phyloP scores from a whole-genome alignment of 2,329 filamentous ascomycete species.

The Aspergillus fructus region DNA sequence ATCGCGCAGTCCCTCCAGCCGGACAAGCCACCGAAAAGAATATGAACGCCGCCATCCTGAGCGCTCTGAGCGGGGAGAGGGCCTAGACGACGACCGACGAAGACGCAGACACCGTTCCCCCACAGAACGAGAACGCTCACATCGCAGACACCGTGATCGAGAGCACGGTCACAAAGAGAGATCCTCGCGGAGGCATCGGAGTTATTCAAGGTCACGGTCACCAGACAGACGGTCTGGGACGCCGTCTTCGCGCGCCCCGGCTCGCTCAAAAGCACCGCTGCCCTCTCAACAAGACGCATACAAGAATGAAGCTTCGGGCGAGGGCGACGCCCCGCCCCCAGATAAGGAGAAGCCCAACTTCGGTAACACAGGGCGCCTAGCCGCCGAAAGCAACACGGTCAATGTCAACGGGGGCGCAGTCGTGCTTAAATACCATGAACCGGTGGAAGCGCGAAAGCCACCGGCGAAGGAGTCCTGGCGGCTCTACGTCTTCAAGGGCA shows the following conservation, averaged over 20 bases:
- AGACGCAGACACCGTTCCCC: conserved; percentile 29
- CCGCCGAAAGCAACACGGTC: conserved; percentile 83
- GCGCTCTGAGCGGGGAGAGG: conserved; percentile 25
- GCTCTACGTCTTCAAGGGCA: conserved; percentile 87
- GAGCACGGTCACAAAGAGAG: conserved; percentile 21
- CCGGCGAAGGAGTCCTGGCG: conserved; percentile 77
- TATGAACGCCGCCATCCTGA: conserved; percentile 22
- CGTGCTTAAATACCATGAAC: conserved; percentile 93
- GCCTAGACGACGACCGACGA: conserved; percentile 26
- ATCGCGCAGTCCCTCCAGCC: conserved; percentile 28
- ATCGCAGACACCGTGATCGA: conserved; percentile 27
- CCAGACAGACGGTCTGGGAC: conserved; percentile 27
- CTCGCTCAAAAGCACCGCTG: conserved; percentile 41
- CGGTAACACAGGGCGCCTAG: conserved; percentile 74
- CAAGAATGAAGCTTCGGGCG: conserved; percentile 27
- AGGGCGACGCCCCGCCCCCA: conserved; percentile 29
- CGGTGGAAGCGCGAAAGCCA: conserved; percentile 86
- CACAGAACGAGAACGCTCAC: conserved; percentile 25
- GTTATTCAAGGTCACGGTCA: conserved; percentile 30
- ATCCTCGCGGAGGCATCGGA: conserved; percentile 24
- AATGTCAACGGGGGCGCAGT: conserved; percentile 62
- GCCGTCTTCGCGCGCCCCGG: conserved; percentile 25
- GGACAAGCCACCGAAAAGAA: conserved; percentile 22
- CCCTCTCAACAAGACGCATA: conserved; percentile 50
- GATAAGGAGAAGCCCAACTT: conserved; percentile 82